These are phyloP conservation scores for Pythium pyrilobum DNA, from an alignment of 352 stramenopile genomes.

Conservation along the genomic window DNA sequence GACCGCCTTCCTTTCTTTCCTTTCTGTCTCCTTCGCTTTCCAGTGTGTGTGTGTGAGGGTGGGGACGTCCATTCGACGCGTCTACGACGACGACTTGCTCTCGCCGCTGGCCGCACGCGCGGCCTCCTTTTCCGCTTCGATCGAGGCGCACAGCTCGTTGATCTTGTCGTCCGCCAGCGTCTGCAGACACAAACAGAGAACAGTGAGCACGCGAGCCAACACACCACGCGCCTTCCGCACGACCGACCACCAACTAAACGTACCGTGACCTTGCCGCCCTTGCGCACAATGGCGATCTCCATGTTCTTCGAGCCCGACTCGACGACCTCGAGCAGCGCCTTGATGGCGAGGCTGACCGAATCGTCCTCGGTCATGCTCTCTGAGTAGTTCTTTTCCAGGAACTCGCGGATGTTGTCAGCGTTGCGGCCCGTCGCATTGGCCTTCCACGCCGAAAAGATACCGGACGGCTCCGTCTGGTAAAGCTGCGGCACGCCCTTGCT, in stretches of 20 bases:
- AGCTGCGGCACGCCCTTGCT: constrained; percentile 90
- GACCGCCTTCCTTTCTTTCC: too few species aligned
- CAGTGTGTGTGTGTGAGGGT: too few species aligned
- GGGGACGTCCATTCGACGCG: too few species aligned
- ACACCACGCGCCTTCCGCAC: too few species aligned
- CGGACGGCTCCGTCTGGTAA: constrained; percentile 98
- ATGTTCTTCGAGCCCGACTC: constrained; percentile 99
- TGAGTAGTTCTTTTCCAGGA: constrained; percentile 98
- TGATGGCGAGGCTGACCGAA: constrained; percentile 90
- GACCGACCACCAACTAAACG: constrained; percentile 15
- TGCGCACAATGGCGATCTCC: constrained; percentile 94
- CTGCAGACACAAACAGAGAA: constrained; percentile 22
- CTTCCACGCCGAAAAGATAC: constrained; percentile 98
- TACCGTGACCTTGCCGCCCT: constrained; percentile 65
- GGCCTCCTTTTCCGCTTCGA: constrained; percentile 83
- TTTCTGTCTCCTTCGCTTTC: too few species aligned
- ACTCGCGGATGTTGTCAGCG: constrained; percentile 97
- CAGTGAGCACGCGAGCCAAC: neutral
- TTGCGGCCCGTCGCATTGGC: constrained; percentile 97
- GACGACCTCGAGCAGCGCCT: constrained; percentile 97
- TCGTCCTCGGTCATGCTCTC: constrained; percentile 90
- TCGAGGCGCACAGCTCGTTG: constrained; percentile 70
- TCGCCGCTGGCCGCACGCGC: constrained; percentile 62
- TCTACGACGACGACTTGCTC: constrained; percentile 61
- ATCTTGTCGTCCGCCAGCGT: constrained; percentile 72